A percentile compares a stretch with the other conserved stretches of the same genome.
Evolutionary conservation across 2,329 filamentous ascomycete species (phyloP).

Genomic region (Beauveria rudraprayagi): DNA sequence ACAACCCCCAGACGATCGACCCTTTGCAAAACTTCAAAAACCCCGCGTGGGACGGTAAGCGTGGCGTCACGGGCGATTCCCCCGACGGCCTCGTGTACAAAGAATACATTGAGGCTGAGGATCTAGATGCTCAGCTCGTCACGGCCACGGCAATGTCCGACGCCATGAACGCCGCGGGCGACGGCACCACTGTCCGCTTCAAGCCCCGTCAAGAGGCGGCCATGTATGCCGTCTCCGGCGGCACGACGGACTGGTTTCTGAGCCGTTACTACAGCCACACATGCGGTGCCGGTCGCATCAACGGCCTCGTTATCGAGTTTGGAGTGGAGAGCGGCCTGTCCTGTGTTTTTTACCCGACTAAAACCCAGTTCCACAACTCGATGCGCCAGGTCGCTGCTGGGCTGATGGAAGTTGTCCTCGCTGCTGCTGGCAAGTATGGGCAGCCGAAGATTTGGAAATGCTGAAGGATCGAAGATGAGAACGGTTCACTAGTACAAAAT

Average conservation of each 20-base stretch:
- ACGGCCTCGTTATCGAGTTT: conserved; percentile 40
- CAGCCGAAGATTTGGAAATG: conserved; percentile 15
- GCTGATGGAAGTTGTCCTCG: conserved; percentile 38
- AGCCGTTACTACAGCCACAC: conserved; percentile 31
- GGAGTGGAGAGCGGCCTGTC: conserved; percentile 21
- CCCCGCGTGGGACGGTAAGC: conserved; percentile 40
- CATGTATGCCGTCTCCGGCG: conserved; percentile 39
- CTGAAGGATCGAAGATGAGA: not conserved
- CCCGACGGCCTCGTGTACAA: conserved; percentile 28
- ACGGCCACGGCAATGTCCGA: conserved; percentile 27
- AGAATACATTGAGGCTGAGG: conserved; percentile 35
- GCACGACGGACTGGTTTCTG: conserved; percentile 39
- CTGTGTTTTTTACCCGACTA: conserved; percentile 39
- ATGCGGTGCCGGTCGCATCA: conserved; percentile 29
- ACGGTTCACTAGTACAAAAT: not conserved
- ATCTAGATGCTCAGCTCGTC: conserved; percentile 26
- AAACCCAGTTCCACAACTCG: conserved; percentile 33
- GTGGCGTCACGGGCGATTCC: conserved; percentile 37
- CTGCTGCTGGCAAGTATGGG: conserved; percentile 18
- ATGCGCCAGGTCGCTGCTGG: conserved; percentile 37
- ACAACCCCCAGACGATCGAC: conserved; percentile 39
- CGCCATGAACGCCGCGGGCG: conserved; percentile 32
- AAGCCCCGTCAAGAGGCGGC: conserved; percentile 29
- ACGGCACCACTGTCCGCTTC: conserved; percentile 24
- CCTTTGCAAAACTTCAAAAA: conserved; percentile 45